These are phyloP conservation scores for Thalia dealbata DNA, from an alignment of 176 grass and related monocot genomes.

Conservation along the genomic window DNA sequence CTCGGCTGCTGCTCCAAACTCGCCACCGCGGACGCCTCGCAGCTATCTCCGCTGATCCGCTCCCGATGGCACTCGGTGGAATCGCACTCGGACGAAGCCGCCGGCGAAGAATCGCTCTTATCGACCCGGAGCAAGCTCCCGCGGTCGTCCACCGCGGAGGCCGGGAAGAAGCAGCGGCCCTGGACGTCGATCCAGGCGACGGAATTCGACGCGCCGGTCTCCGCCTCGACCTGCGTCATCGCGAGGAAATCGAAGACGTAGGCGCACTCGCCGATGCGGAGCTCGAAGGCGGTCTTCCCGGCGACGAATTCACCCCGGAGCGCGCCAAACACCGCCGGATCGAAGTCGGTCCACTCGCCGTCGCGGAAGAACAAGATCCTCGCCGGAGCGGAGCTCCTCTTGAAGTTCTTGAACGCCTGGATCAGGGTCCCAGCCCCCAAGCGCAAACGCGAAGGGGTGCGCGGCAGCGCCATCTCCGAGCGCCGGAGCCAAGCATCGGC, in stretches of 20 bases:
- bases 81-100: background rate
- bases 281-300: background rate
- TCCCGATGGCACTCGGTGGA: conserved; percentile 1
- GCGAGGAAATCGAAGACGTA: background rate
- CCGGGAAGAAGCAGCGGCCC: conserved; percentile 8
- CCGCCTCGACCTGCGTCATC: background rate
- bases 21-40: conserved; percentile 1
- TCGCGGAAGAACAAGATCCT: background rate
- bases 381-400: background rate
- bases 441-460: background rate
- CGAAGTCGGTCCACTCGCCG: conserved; percentile 4
- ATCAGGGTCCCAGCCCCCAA: background rate
- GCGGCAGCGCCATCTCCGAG: background rate
- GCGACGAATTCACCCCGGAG: background rate
- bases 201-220: background rate
- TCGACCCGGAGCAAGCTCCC: background rate
- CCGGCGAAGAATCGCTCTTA: background rate
- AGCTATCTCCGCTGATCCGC: conserved; percentile 5
- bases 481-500: background rate
- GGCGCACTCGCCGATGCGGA: background rate
- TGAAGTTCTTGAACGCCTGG: background rate
- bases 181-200: conserved; percentile 5
- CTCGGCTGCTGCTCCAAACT: background rate
- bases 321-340: background rate
- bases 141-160: background rate